Base-by-base conservation (phyloP, 2,329 filamentous ascomycete species). In the Penicillium sp. region DNA sequence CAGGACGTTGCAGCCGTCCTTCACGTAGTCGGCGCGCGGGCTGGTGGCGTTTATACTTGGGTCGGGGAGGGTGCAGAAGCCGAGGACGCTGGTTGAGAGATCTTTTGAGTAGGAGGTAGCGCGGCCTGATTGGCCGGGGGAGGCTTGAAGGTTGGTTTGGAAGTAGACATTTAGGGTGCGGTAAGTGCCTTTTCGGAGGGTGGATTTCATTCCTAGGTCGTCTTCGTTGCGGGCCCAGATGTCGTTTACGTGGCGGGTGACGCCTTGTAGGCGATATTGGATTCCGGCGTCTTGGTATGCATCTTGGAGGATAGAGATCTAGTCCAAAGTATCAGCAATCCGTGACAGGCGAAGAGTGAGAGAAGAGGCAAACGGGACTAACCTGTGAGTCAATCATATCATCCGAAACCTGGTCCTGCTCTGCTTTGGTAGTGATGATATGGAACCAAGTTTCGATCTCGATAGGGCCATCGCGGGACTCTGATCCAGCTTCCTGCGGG, bases 121-220 rank as follows among this genome's bases (percentile, higher is more conserved):
- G 13, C 63, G 60, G 22, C 68, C 66, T 11, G 64, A 54, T 36
- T 68, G 65, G 13, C 58, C 64, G 6, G 68, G 51, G 4, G 69
- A 61, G 0, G 68, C 61, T 35, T 76, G 70, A 16, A 86, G 77
- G 56, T 85, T 77, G 35, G 81, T 82, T 70, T 86, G 82, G 75
- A 86, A 86, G 74, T 86, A 87, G 59, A 87, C 75, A 70, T 87
- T 87, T 37, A 86, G 77, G 1, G 80, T 79, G 40, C 66, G 61
- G 71, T 87, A 87, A 40, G 70, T 80, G 53, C 85, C 84, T 58
- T 78, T 73, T 22, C 83, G 82, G 2, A 86, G 79, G 2, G 79
- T 70, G 24, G 72, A 69, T 70, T 86, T 87, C 81, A 86, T 83
- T 10, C 62, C 75, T 49, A 79, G 68, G 62, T 81, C 80, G 66